Base-by-base conservation (phyloP, 108 stramenopile species). In the Schizochytrium sp. region DNA sequence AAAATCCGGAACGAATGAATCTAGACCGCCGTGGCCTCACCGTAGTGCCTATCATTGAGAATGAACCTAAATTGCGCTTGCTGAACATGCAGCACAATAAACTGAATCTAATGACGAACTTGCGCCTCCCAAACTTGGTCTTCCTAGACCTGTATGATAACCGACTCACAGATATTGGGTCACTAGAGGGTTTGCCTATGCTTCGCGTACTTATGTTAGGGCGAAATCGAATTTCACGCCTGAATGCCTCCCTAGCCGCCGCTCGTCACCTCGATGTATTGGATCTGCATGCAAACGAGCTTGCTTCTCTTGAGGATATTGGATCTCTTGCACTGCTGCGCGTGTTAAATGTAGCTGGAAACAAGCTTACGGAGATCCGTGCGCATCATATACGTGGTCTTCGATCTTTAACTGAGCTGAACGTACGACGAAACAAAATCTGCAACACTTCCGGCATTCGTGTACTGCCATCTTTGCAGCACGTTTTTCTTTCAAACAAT, bases 71-170 rank as follows among this genome's bases (percentile, higher is more conserved):
- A 2, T 38, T 94, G 17, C 72, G 93, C 46, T 69, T 94, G 42
- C 91, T 94, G 12, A 94, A 93, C 88, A 90, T 88, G 87, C 93
- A 94, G 91, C 93, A 94, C 91, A 94, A 93, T 61, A 42, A 61
- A 19, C 93, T 94, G 56, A 46, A 3, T 17, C 53, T 46, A 28
- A 91, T 94, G 10, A 28, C 46, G 2, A 91, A 93, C 72, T 17
- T 94, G 45, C 47, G 57, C 19, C 53, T 94, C 41, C 64, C 91
- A 3, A 94, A 91, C 89, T 56, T 94, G 45, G 93, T 94, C 10
- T 94, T 94, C 73, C 72, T 94, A 0, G 93, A 94, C 46, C 55
- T 94, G 19, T 94, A 93, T 72, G 93, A 94, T 57, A 94, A 94
- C 57, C n/a, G 88, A 12, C 89, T 94, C 50, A 53, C 88, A 13